Conservation (phyloP, 257 asterid species). For the Petunia axillaris region DNA sequence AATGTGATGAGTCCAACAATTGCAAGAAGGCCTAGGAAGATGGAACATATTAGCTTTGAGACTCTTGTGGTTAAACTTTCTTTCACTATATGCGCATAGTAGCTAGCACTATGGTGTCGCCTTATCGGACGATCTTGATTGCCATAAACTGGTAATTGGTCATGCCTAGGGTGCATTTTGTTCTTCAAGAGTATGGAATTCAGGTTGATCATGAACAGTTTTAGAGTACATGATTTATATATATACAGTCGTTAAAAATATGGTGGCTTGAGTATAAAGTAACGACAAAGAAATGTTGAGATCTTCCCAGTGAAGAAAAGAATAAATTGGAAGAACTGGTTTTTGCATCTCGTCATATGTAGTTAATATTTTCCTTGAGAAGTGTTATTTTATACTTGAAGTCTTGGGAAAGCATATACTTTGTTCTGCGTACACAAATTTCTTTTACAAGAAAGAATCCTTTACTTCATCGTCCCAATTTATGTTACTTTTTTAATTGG, state of each 20-base stretch:
- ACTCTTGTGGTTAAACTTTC: constrained; percentile 77
- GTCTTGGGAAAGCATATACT: not conserved
- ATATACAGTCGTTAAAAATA: not conserved
- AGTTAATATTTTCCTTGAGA: not conserved
- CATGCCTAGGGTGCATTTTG: constrained; percentile 36
- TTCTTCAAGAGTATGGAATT: not conserved
- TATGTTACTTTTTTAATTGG: too few relatives aligned
- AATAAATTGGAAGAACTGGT: constrained; percentile 1
- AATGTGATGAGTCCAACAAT: constrained; percentile 66
- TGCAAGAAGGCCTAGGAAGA: constrained; percentile 62
- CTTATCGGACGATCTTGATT: constrained; percentile 36
- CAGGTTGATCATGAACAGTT: constrained; percentile 3
- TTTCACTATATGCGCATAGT: constrained; percentile 76
- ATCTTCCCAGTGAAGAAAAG: constrained; percentile 12
- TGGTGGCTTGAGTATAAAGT: not conserved
- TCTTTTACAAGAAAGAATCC: not conserved
- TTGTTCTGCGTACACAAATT: not conserved
- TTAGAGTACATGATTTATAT: not conserved
- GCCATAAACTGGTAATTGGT: constrained; percentile 42
- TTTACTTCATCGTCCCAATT: not conserved
- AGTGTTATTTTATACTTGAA: constrained; percentile 10
- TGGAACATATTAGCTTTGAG: constrained; percentile 73
- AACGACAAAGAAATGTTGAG: not conserved
- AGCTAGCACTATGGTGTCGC: constrained; percentile 69
- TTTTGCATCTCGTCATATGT: not conserved